These are phyloP conservation scores for Tylopilus felleus DNA, from an alignment of 768 basidiomycete genomes.

Conservation along the genomic window DNA sequence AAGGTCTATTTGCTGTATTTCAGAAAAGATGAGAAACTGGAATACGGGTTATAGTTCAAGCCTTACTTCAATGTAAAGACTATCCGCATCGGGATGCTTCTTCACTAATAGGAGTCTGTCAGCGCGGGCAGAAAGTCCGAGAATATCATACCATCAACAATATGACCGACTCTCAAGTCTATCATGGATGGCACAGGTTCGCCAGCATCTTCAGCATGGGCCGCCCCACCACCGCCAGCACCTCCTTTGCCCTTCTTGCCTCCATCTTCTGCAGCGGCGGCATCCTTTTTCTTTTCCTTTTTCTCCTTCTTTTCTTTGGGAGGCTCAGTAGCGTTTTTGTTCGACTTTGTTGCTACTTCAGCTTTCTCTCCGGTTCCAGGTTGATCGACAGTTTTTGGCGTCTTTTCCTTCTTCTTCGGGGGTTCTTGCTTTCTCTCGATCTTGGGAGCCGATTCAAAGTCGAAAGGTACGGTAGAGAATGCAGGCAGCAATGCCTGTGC, in stretches of 20 bases:
- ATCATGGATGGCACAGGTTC: slow-evolving; percentile 95
- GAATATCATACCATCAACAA: slow-evolving; percentile 73
- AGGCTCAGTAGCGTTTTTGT: slow-evolving; percentile 37
- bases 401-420: slow-evolving; percentile 76
- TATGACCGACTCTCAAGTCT: slow-evolving; percentile 90
- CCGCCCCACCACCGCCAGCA: slow-evolving; percentile 27
- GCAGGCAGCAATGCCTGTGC: slow-evolving; percentile 49
- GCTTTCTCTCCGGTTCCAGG: slow-evolving; percentile 23
- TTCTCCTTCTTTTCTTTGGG: slow-evolving; percentile 32
- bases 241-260: slow-evolving; percentile 42
- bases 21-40: neutral
- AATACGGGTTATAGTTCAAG: neutral
- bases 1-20: slow-evolving; percentile 82
- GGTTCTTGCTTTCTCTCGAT: slow-evolving; percentile 68
- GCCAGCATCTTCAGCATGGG: slow-evolving; percentile 58
- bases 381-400: slow-evolving; percentile 32
- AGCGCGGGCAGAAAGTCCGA: neutral
- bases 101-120: slow-evolving; percentile 53
- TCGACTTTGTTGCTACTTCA: slow-evolving; percentile 31
- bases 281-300: slow-evolving; percentile 54
- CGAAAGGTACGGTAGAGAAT: slow-evolving; percentile 60
- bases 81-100: slow-evolving; percentile 96
- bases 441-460: slow-evolving; percentile 73
- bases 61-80: slow-evolving; percentile 89
- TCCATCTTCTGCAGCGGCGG: slow-evolving; percentile 35